Evolutionary conservation across 768 basidiomycete genomes (phyloP), one percentile per base, ranked within the genome.

Genomic region (Pleurotus djamor): DNA sequence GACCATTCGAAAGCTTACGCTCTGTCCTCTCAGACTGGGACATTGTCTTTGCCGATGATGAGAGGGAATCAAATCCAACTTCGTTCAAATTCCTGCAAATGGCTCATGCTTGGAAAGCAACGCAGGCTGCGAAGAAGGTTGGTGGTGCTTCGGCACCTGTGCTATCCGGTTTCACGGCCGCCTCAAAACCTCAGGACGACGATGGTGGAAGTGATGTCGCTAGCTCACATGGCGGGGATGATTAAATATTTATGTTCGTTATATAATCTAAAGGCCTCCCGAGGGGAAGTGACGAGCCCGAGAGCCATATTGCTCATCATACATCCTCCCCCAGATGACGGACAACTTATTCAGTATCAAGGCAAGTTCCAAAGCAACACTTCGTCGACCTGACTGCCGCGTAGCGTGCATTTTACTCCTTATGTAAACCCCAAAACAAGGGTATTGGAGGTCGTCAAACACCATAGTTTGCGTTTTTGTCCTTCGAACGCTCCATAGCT

Each of bases 61-160:
- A 97, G 68, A 83, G 89, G 55, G 96, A 96, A 67, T 85, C 89
- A 48, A 96, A 97, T 67, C 93, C 96, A 0, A 88, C 93, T 0
- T 85, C 92, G 0, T 96, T 95, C 88, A 96, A 95, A 68, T 95
- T 98, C 80, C 78, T 98, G 69, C 90, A 96, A 70, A 93, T 91
- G 81, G 96, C 96, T 0, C 94, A 96, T 68, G 89, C 88, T 0
- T 98, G 96, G 96, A 89, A 88, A 66, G 79, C 74, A 57, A 67
- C 83, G 1, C 80, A 84, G 56, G 76, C 75, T 4, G 78, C 73
- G 4, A 77, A 76, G 64, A 77, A 74, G 57, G 66, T 66, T 16
- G 74, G 71, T 47, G 72, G 69, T 8, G 48, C 74, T 4, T 17
- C 12, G 9, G 54, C n/a, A 7, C 65, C 68, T 33, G 62, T 74